Conservation (phyloP, 2,329 filamentous ascomycete genomes). For the Stemphylium vesicarium region DNA sequence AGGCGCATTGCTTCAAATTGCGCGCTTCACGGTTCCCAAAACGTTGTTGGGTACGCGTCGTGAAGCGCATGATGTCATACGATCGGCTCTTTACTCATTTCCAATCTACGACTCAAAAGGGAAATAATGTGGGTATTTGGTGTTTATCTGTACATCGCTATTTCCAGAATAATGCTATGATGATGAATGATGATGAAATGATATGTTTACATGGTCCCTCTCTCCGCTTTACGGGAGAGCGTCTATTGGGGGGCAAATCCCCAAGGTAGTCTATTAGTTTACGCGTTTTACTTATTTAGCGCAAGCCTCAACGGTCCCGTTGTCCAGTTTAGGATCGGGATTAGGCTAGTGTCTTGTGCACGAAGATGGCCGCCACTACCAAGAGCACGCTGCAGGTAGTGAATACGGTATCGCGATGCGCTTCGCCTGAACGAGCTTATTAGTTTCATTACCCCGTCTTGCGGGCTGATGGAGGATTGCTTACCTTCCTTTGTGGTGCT, state of each 20-base stretch:
- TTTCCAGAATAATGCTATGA: conserved; percentile 1
- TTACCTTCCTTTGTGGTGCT: conserved; percentile 43
- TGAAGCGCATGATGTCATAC: conserved; percentile 15
- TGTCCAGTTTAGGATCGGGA: neutral
- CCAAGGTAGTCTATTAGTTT: neutral
- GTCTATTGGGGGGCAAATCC: neutral
- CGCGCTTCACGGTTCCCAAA: neutral
- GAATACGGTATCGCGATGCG: conserved; percentile 40
- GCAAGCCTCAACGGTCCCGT: neutral
- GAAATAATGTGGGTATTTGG: neutral
- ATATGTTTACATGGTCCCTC: neutral
- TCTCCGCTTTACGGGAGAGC: neutral
- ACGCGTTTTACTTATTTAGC: neutral
- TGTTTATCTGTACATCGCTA: neutral
- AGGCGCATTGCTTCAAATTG: no score
- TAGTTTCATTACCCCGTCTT: conserved; percentile 7
- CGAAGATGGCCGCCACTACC: conserved; percentile 34
- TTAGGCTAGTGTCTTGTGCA: conserved; percentile 34
- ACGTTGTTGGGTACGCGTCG: neutral
- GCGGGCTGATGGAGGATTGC: neutral
- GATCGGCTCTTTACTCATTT: neutral
- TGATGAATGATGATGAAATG: neutral
- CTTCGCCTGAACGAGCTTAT: conserved; percentile 28
- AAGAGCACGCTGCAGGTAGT: conserved; percentile 39
- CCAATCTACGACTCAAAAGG: neutral